Conservation (phyloP, 441 rosid genomes). For the Populus hybrid region DNA sequence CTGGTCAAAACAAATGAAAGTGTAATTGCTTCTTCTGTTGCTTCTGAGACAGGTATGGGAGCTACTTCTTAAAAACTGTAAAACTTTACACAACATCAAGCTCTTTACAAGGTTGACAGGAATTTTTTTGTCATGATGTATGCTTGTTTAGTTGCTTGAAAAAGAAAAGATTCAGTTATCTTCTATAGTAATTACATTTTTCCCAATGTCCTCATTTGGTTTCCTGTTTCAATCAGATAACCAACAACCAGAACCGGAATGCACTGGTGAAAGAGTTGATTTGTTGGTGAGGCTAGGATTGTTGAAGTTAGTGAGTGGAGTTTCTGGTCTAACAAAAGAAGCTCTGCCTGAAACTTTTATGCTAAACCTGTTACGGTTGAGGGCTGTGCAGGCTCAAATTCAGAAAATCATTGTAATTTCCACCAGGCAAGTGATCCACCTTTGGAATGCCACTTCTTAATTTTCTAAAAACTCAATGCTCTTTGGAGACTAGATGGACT, state of each 20-base stretch:
- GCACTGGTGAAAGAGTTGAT: conserved; percentile 72
- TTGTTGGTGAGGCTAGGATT: conserved; percentile 72
- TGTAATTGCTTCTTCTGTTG: background rate
- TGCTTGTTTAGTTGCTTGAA: background rate
- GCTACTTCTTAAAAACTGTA: too few relatives aligned
- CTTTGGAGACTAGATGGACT: background rate
- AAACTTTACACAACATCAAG: background rate
- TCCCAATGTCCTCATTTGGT: background rate
- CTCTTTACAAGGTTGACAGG: background rate
- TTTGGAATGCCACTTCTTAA: background rate
- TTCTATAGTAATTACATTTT: background rate
- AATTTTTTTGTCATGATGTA: background rate
- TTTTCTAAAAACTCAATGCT: too few relatives aligned
- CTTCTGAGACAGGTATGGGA: background rate
- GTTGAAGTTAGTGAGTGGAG: conserved; percentile 60
- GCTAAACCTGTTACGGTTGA: conserved; percentile 65
- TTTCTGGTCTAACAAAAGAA: conserved; percentile 58
- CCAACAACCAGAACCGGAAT: conserved; percentile 34
- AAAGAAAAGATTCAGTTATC: background rate
- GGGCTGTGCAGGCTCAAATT: conserved; percentile 70
- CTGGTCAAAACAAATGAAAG: conserved; percentile 5
- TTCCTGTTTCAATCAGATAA: conserved; percentile 2
- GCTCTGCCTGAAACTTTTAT: conserved; percentile 67
- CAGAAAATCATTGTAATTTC: conserved; percentile 77
- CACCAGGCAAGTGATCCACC: conserved; percentile 46